A percentile compares a stretch with the other conserved stretches of the same genome.
These are phyloP conservation scores for Plenodomus tracheiphilus DNA, from an alignment of 2,329 filamentous ascomycete species.

Conservation along the genomic window DNA sequence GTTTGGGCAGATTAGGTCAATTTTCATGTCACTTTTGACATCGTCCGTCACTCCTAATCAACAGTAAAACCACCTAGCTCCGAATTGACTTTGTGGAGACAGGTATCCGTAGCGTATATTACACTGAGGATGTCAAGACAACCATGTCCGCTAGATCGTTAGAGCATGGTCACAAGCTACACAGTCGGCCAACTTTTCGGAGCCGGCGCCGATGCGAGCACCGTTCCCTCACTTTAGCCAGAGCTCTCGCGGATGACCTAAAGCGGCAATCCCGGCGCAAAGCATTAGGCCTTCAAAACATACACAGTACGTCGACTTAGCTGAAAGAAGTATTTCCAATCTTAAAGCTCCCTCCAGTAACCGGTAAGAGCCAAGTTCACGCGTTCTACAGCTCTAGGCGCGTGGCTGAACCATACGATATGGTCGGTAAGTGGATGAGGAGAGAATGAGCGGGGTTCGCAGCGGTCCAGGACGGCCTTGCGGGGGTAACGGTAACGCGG, in stretches of 20 bases:
- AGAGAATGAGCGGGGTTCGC: constrained; percentile 9
- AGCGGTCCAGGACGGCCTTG: constrained; percentile 14
- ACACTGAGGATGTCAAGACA: too few species aligned
- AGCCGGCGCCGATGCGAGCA: constrained; percentile 19
- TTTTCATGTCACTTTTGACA: too few species aligned
- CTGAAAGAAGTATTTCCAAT: constrained; percentile 24
- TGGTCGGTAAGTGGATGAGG: neutral
- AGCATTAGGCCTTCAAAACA: constrained; percentile 2
- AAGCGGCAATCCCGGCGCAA: constrained; percentile 26
- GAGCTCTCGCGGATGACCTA: constrained; percentile 15
- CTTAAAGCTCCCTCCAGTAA: neutral
- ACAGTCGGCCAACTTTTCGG: constrained; percentile 2
- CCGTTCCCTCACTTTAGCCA: neutral
- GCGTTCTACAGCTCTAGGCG: neutral
- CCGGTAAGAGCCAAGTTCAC: constrained; percentile 6
- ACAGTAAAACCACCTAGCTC: too few species aligned
- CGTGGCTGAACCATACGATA: neutral
- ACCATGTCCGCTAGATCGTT: neutral
- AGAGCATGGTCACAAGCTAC: neutral
- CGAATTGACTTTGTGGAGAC: too few species aligned
- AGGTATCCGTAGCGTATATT: too few species aligned
- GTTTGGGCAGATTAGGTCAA: too few species aligned
- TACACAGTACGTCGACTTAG: constrained; percentile 10
- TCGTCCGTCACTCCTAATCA: too few species aligned
- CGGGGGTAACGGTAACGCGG: constrained; percentile 30